phyloP scores from a whole-genome alignment of 805 yeast genomes.

The Lipomyces orientalis region DNA sequence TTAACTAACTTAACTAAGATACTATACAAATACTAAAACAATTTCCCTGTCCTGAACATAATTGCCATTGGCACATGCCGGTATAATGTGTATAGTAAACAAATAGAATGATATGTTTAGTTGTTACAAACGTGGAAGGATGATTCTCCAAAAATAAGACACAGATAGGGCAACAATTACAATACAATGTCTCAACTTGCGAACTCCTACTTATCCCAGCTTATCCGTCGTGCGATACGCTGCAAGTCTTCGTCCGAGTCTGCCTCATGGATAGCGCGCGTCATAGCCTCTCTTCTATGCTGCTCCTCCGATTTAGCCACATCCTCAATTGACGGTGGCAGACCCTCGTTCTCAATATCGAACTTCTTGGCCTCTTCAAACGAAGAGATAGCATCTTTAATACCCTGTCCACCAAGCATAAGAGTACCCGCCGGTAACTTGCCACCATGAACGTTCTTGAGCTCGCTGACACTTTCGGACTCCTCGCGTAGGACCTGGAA shows the following conservation, averaged over 20 bases:
- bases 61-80: too few species aligned
- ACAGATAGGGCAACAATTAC: background rate
- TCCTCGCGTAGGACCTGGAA: conserved; percentile 86
- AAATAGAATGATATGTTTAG: background rate
- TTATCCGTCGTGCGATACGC: conserved; percentile 29
- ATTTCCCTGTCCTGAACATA: background rate
- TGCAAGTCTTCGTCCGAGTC: conserved; percentile 33
- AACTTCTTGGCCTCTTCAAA: conserved; percentile 84
- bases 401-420: conserved; percentile 80
- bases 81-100: background rate
- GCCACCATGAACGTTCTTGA: conserved; percentile 67
- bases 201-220: conserved; percentile 5
- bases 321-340: conserved; percentile 81
- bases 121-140: background rate
- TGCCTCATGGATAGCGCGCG: conserved; percentile 25
- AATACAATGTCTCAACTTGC: background rate
- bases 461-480: conserved; percentile 79
- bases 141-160: background rate
- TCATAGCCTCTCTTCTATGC: conserved; percentile 51
- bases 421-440: conserved; percentile 91
- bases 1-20: too few species aligned
- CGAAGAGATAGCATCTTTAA: conserved; percentile 66
- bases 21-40: background rate
- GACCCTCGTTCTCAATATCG: conserved; percentile 81
- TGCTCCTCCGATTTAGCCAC: conserved; percentile 51